A percentile compares a stretch with the other conserved stretches of the same genome.
Evolutionary conservation across 1,284 basidiomycete genomes (phyloP).

Genomic region (Tranzscheliella williamsii): DNA sequence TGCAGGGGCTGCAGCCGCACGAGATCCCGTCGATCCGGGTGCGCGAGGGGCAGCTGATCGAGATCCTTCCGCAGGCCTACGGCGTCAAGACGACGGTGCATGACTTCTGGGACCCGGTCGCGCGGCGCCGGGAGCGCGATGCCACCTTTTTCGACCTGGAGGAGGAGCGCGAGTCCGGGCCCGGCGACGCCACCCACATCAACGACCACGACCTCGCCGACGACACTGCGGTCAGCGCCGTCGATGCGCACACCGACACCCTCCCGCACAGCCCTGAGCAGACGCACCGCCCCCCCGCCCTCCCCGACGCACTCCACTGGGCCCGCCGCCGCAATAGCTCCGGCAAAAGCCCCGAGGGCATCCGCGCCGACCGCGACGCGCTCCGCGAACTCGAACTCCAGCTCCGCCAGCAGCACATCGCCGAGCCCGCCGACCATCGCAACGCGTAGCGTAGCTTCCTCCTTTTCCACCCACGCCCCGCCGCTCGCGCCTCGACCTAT

Average conservation of each 20-base stretch:
- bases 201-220: conserved; percentile 13
- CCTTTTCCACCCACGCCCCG: too few relatives aligned
- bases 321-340: conserved; percentile 21
- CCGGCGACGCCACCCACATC: conserved; percentile 14
- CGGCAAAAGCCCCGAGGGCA: conserved; percentile 29
- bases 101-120: conserved; percentile 55
- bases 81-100: conserved; percentile 54
- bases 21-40: conserved; percentile 97
- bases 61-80: conserved; percentile 57
- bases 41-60: conserved; percentile 57
- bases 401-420: conserved; percentile 20
- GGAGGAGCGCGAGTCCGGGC: conserved; percentile 2
- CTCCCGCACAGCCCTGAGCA: neutral
- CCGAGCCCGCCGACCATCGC: too few relatives aligned
- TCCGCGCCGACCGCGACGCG: conserved; percentile 31
- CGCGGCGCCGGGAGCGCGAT: conserved; percentile 48
- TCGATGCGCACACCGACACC: neutral
- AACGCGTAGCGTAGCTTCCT: too few relatives aligned
- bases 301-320: conserved; percentile 16
- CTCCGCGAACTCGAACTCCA: conserved; percentile 25
- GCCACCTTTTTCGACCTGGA: conserved; percentile 43
- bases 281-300: neutral
- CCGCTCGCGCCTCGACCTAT: too few relatives aligned
- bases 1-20: conserved; percentile 86
- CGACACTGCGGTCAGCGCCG: conserved; percentile 1